Percentiles rank a stretch among this genome's conserved stretches.
These are phyloP conservation scores for Oxalis stricta DNA, from an alignment of 441 rosid genomes.

Conservation along the genomic window DNA sequence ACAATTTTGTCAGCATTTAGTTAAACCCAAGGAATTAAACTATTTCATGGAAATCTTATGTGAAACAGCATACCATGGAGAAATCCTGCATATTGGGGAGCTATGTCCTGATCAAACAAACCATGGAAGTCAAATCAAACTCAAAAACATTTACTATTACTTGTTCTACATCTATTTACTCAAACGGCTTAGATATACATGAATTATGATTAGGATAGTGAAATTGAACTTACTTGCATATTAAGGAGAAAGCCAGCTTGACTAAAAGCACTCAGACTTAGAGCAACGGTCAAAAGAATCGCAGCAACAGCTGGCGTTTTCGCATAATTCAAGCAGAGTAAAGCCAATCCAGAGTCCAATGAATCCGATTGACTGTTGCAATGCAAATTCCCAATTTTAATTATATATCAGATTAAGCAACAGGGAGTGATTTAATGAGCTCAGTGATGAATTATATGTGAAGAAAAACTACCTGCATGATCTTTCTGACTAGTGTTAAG, in stretches of 20 bases:
- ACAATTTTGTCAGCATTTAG: no score
- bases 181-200: background rate
- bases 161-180: background rate
- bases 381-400: background rate
- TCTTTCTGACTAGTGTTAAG: constrained; percentile 58
- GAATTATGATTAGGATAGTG: background rate
- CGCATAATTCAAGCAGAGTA: constrained; percentile 68
- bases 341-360: constrained; percentile 72
- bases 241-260: constrained; percentile 97
- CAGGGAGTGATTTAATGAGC: background rate
- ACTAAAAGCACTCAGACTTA: constrained; percentile 90
- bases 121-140: background rate
- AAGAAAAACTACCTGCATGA: constrained; percentile 61
- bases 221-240: constrained; percentile 63
- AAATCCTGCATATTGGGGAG: constrained; percentile 79
- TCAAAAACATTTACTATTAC: background rate
- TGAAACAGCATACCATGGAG: constrained; percentile 43
- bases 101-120: constrained; percentile 47
- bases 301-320: constrained; percentile 58
- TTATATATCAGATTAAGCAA: background rate
- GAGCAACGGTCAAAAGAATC: constrained; percentile 46
- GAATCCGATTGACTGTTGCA: constrained; percentile 67
- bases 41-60: background rate
- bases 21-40: no score
- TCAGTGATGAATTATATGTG: background rate